Percentiles rank a stretch among this genome's conserved stretches.
Evolutionary conservation across 352 stramenopile genomes (phyloP).

Genomic region (Globisporangium cederbergense): DNA sequence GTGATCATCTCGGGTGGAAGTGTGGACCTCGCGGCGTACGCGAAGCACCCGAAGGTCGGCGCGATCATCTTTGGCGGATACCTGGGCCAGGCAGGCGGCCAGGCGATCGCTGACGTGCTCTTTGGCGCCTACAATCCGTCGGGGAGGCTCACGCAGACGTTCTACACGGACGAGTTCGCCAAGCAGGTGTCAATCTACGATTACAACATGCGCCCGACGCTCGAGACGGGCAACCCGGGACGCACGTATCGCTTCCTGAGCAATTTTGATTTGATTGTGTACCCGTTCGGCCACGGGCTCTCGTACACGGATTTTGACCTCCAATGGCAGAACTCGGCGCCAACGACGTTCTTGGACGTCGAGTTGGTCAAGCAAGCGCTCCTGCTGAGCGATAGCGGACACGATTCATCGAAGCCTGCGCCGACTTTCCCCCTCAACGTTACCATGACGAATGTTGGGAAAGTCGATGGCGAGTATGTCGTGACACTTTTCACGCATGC

Average conservation of each 20-base stretch:
- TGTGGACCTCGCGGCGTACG: constrained; percentile 65
- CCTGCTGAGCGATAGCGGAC: neutral
- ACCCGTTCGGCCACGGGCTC: constrained; percentile 72
- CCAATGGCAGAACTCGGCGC: constrained; percentile 25
- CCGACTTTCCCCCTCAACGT: constrained; percentile 23
- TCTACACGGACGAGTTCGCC: constrained; percentile 55
- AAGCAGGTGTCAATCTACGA: constrained; percentile 62
- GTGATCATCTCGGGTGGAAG: constrained; percentile 79
- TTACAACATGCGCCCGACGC: constrained; percentile 82
- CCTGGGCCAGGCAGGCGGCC: constrained; percentile 58
- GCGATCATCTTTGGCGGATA: constrained; percentile 73
- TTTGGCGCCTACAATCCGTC: constrained; percentile 72
- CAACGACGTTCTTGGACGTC: constrained; percentile 13
- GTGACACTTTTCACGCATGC: constrained; percentile 38
- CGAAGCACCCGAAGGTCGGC: constrained; percentile 50
- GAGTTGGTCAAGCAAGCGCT: constrained; percentile 18
- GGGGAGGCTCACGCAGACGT: constrained; percentile 65
- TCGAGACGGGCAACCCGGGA: constrained; percentile 52
- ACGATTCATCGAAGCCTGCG: constrained; percentile 13
- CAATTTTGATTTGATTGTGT: constrained; percentile 42
- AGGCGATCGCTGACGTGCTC: constrained; percentile 72
- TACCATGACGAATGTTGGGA: constrained; percentile 42
- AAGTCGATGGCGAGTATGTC: constrained; percentile 34
- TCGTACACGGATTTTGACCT: constrained; percentile 76
- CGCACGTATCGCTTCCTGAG: constrained; percentile 86